These are phyloP conservation scores for Penicillium sp. DNA, from an alignment of 2,329 filamentous ascomycete species.

Conservation along the genomic window DNA sequence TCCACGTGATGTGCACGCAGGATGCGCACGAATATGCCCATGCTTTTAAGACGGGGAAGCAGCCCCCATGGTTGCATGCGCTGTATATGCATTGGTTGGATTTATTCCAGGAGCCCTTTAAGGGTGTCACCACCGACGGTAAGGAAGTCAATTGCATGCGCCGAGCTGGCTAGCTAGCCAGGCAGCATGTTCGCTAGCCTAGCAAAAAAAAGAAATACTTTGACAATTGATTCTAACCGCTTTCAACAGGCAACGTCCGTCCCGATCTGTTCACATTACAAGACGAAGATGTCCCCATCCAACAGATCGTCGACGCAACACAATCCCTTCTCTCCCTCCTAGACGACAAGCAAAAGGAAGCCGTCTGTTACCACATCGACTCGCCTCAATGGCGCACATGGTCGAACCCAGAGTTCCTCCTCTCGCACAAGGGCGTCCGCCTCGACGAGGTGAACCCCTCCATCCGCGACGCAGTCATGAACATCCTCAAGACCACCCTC, in stretches of 20 bases:
- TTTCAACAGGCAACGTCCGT: conserved; percentile 55
- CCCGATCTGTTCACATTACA: conserved; percentile 63
- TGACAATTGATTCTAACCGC: background rate
- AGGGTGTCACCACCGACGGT: conserved; percentile 73
- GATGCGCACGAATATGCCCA: conserved; percentile 67
- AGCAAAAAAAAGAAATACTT: background rate
- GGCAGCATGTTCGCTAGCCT: background rate
- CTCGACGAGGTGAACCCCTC: conserved; percentile 65
- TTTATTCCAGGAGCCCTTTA: conserved; percentile 68
- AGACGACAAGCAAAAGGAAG: conserved; percentile 55
- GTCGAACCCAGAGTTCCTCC: conserved; percentile 75
- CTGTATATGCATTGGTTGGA: conserved; percentile 66
- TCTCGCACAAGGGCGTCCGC: conserved; percentile 71
- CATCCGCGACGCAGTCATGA: conserved; percentile 59
- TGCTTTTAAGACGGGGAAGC: conserved; percentile 63
- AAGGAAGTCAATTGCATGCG: conserved; percentile 22
- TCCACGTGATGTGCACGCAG: conserved; percentile 67
- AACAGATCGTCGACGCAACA: conserved; percentile 60
- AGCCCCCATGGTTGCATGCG: conserved; percentile 71
- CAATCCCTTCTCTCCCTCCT: conserved; percentile 56
- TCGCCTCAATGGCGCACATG: conserved; percentile 74
- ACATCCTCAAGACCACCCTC: conserved; percentile 63
- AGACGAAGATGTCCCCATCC: conserved; percentile 69
- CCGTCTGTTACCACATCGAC: conserved; percentile 67
- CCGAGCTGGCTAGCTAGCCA: background rate